Conservation (phyloP, 1,284 basidiomycete species). For the Ceratobasidium papillatum region DNA sequence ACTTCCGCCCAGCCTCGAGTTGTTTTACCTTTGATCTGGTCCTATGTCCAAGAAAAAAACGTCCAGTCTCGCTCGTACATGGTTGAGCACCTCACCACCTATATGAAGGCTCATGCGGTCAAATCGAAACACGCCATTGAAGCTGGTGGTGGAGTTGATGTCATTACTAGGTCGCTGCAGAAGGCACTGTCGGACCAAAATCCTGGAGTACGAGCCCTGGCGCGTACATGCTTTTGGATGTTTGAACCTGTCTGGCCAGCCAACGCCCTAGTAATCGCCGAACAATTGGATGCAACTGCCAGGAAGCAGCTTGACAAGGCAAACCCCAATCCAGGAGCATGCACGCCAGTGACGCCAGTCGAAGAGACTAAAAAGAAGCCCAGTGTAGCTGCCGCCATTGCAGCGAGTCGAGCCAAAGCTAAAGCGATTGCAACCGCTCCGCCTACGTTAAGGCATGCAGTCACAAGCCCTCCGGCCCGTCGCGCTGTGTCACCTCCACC, state of each 20-base stretch:
- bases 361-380: conserved; percentile 64
- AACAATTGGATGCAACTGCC: conserved; percentile 71
- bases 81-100: conserved; percentile 74
- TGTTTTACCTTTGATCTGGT: conserved; percentile 76
- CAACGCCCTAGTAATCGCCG: conserved; percentile 69
- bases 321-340: conserved; percentile 66
- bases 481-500: conserved; percentile 52
- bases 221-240: conserved; percentile 81
- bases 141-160: conserved; percentile 68
- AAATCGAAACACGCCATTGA: conserved; percentile 73
- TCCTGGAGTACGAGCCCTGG: conserved; percentile 77
- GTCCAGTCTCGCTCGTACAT: conserved; percentile 78
- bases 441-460: conserved; percentile 77
- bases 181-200: conserved; percentile 82
- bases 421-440: conserved; percentile 82
- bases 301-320: conserved; percentile 88
- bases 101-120: conserved; percentile 74
- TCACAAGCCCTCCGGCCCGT: conserved; percentile 64
- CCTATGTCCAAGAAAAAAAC: conserved; percentile 84
- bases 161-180: conserved; percentile 74
- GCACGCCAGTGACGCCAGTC: conserved; percentile 37
- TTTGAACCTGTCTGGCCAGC: conserved; percentile 82
- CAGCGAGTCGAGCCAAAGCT: conserved; percentile 82
- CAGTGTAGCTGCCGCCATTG: conserved; percentile 81
- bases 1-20: conserved; percentile 77